Evolutionary conservation across 345 rosid species (phyloP).

Genomic region (Lepidium africanum): DNA sequence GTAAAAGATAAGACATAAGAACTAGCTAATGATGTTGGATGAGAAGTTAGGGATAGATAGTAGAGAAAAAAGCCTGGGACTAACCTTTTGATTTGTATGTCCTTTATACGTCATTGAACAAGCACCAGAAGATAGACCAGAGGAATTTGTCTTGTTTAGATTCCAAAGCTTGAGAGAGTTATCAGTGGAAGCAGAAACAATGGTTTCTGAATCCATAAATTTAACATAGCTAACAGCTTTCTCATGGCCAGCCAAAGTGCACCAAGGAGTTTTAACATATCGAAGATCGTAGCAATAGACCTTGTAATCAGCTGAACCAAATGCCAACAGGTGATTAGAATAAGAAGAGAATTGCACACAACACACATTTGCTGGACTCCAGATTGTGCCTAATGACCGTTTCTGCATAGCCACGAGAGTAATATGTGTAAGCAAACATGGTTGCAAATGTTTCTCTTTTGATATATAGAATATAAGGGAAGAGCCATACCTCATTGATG

Average conservation of each 20-base stretch:
- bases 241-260: conserved; percentile 65
- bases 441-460: too few species aligned
- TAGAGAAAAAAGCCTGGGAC: neutral
- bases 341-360: conserved; percentile 72
- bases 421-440: too few species aligned
- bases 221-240: conserved; percentile 89
- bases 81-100: conserved; percentile 84
- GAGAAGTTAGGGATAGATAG: neutral
- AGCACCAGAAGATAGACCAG: conserved; percentile 43
- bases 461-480: neutral
- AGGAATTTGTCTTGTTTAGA: conserved; percentile 48
- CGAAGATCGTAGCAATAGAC: conserved; percentile 82
- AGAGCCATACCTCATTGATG: conserved; percentile 55
- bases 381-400: conserved; percentile 54
- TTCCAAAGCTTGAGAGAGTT: conserved; percentile 84
- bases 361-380: conserved; percentile 77
- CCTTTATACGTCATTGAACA: conserved; percentile 66
- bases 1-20: conserved; percentile 23
- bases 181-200: conserved; percentile 93
- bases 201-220: conserved; percentile 69
- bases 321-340: conserved; percentile 62
- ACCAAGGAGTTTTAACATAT: conserved; percentile 58
- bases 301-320: conserved; percentile 81
- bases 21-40: neutral
- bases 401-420: conserved; percentile 43